phyloP scores from a whole-genome alignment of 2,329 filamentous ascomycete species.

The Botrytis fabae region DNA sequence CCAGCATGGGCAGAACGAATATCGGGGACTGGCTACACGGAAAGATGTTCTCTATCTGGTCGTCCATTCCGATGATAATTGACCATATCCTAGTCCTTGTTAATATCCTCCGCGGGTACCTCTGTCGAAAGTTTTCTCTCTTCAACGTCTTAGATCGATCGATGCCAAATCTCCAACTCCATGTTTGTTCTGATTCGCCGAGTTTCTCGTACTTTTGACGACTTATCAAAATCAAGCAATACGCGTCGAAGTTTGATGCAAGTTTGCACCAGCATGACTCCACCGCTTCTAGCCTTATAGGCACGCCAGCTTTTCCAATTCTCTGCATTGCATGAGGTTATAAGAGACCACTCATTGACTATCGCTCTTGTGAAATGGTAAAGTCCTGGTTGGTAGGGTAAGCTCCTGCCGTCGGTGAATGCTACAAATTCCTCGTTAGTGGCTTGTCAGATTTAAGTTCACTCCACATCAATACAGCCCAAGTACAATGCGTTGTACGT shows the following conservation, averaged over 20 bases:
- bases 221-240: constrained; percentile 13
- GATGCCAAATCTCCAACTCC: background rate
- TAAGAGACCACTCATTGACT: constrained; percentile 1
- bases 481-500: constrained; percentile 22
- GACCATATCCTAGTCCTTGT: background rate
- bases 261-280: constrained; percentile 22
- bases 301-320: constrained; percentile 26
- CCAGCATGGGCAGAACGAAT: background rate
- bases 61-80: background rate
- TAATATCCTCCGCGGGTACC: background rate
- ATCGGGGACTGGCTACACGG: background rate
- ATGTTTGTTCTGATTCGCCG: background rate
- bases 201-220: constrained; percentile 3
- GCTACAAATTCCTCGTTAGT: constrained; percentile 14
- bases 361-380: background rate
- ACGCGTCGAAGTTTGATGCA: constrained; percentile 19
- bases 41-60: constrained; percentile 1
- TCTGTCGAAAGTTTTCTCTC: background rate
- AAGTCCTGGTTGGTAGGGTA: background rate
- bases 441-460: constrained; percentile 22
- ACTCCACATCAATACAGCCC: constrained; percentile 17
- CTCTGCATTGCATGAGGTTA: constrained; percentile 33
- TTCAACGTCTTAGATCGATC: background rate
- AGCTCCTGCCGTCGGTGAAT: constrained; percentile 9
- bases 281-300: constrained; percentile 32